Percentiles rank a stretch among this genome's conserved stretches.
Evolutionary conservation across 495 filamentous ascomycete genomes (phyloP).

Genomic region (Penicillium canescens): DNA sequence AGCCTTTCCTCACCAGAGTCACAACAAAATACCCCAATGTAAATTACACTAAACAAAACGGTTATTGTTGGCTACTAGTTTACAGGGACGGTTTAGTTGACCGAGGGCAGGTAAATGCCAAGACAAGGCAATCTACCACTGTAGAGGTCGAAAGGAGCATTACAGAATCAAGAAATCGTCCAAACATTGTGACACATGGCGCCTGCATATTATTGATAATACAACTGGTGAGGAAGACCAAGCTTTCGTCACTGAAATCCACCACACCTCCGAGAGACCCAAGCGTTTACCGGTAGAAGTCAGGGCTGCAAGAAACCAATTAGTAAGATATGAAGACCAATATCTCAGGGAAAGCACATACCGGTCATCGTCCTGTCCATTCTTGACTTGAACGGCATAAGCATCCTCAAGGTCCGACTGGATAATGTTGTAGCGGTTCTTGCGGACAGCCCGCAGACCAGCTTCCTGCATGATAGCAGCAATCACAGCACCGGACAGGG

Average conservation of each 20-base stretch:
- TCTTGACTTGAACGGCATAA: conserved; percentile 93
- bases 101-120: not conserved
- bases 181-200: conserved; percentile 26
- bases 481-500: conserved; percentile 91
- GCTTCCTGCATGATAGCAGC: conserved; percentile 99
- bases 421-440: conserved; percentile 99
- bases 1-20: too few species aligned
- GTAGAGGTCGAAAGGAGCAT: not conserved
- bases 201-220: conserved; percentile 38
- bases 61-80: too few species aligned
- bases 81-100: too few species aligned
- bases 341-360: conserved; percentile 25
- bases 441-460: conserved; percentile 89
- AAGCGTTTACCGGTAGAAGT: conserved; percentile 55
- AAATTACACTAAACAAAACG: too few species aligned
- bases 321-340: conserved; percentile 13
- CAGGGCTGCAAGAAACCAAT: conserved; percentile 38
- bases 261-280: conserved; percentile 6
- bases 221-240: conserved; percentile 30
- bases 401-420: conserved; percentile 94
- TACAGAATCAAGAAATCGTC: conserved; percentile 8
- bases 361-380: conserved; percentile 68
- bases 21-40: too few species aligned
- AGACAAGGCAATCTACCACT: not conserved
- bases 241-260: conserved; percentile 26